Conservation (phyloP, 306 rosid genomes). For the Canavalia gladiata region DNA sequence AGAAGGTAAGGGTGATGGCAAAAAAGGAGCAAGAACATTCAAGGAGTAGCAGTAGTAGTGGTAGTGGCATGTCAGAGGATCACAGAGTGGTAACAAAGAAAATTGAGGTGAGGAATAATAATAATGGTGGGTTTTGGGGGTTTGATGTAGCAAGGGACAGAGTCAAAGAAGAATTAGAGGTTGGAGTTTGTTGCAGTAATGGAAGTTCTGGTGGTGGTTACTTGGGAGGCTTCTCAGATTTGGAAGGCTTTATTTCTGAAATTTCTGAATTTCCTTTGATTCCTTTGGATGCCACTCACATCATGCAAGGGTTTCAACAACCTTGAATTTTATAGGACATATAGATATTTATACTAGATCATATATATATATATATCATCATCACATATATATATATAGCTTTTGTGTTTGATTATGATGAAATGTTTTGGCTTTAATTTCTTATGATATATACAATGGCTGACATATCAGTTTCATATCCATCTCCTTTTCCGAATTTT, state of each 20-base stretch:
- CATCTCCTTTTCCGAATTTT: not conserved
- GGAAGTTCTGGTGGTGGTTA: slow-evolving; percentile 67
- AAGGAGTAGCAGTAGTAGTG: slow-evolving; percentile 32
- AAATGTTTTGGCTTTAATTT: slow-evolving; percentile 31
- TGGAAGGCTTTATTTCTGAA: slow-evolving; percentile 82
- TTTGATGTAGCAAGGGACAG: slow-evolving; percentile 51
- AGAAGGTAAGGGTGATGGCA: slow-evolving; percentile 10
- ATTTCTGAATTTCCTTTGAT: slow-evolving; percentile 66
- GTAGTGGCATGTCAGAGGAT: slow-evolving; percentile 41
- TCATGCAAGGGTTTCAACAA: slow-evolving; percentile 66
- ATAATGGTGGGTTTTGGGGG: slow-evolving; percentile 48
- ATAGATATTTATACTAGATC: not conserved
- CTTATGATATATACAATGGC: not conserved
- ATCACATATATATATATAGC: not conserved
- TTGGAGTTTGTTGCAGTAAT: slow-evolving; percentile 54
- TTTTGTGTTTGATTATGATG: slow-evolving; percentile 37
- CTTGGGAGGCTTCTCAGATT: slow-evolving; percentile 70
- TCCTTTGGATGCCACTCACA: slow-evolving; percentile 62
- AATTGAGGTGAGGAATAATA: slow-evolving; percentile 41
- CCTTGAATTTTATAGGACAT: slow-evolving; percentile 56
- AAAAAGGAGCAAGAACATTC: not conserved
- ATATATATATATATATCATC: not conserved
- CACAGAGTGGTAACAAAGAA: slow-evolving; percentile 15
- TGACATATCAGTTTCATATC: slow-evolving; percentile 21
- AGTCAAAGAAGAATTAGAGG: slow-evolving; percentile 50